Percentiles rank a stretch among this genome's conserved stretches.
These are phyloP conservation scores for Zea luxurians DNA, from an alignment of 176 grass and related monocot genomes.

Conservation along the genomic window DNA sequence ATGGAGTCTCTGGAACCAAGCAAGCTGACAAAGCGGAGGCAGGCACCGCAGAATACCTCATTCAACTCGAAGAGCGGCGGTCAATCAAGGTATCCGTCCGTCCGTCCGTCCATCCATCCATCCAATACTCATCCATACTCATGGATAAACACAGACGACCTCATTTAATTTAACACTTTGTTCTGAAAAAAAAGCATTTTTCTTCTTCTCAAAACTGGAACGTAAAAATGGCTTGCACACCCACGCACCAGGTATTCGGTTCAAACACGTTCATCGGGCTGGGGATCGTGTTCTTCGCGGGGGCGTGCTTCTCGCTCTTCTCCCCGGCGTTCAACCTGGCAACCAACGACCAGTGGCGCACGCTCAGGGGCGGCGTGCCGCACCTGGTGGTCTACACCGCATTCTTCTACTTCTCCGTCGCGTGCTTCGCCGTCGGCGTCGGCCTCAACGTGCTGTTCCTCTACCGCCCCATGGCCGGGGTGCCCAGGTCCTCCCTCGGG, in stretches of 20 bases:
- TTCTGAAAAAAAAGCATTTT: background rate
- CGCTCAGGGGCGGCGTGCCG: constrained; percentile 63
- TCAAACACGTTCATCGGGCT: constrained; percentile 74
- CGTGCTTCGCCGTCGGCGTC: constrained; percentile 71
- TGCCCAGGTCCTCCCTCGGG: constrained; percentile 71
- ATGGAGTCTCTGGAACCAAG: constrained; percentile 43
- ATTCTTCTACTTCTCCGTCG: constrained; percentile 98
- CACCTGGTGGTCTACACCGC: constrained; percentile 94
- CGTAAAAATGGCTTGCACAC: background rate
- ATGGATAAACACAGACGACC: too few species aligned
- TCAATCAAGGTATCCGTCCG: constrained; percentile 67
- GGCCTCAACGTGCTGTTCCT: constrained; percentile 84
- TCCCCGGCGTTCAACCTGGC: constrained; percentile 94
- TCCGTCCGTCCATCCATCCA: too few species aligned
- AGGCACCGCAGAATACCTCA: constrained; percentile 86
- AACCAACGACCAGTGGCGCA: constrained; percentile 92
- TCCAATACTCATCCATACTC: too few species aligned
- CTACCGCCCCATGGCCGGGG: constrained; percentile 74
- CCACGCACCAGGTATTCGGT: constrained; percentile 47
- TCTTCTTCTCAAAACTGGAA: background rate
- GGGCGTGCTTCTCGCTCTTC: constrained; percentile 91
- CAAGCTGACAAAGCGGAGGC: constrained; percentile 56
- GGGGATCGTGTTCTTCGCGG: constrained; percentile 81
- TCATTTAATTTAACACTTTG: background rate
- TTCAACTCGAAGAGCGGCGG: constrained; percentile 70